Conservation (phyloP, 139 green algal species). For the Mychonastes homosphaera region DNA sequence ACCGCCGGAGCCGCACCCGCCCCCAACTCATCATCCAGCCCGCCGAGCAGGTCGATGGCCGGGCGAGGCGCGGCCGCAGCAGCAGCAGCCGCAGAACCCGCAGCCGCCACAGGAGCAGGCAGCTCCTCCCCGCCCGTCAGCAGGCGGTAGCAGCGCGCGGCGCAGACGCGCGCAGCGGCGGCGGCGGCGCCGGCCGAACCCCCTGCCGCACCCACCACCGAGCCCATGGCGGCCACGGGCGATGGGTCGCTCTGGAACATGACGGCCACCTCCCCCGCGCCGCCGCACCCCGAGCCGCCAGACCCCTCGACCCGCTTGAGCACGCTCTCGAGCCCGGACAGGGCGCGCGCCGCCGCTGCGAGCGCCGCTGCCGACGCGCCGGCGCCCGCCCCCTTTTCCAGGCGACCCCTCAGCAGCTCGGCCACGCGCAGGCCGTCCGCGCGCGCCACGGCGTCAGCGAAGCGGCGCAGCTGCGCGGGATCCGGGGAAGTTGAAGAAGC, state of each 20-base stretch:
- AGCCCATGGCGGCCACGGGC: constrained; percentile 21
- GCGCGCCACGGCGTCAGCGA: constrained; percentile 46
- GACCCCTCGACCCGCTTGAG: constrained; percentile 37
- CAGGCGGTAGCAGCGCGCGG: constrained; percentile 12
- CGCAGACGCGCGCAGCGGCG: neutral
- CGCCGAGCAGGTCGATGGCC: constrained; percentile 11
- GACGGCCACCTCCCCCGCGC: constrained; percentile 61
- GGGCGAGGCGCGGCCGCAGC: constrained; percentile 7
- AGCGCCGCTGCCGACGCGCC: neutral
- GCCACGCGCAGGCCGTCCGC: constrained; percentile 50
- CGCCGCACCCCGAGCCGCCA: constrained; percentile 28
- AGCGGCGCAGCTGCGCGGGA: constrained; percentile 45
- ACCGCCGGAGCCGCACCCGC: neutral
- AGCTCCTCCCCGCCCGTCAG: constrained; percentile 9
- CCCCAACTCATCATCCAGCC: neutral
- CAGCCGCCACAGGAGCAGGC: constrained; percentile 1
- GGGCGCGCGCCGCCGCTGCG: constrained; percentile 36
- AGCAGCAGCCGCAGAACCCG: neutral
- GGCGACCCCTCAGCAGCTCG: constrained; percentile 33
- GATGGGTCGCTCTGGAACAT: constrained; percentile 56
- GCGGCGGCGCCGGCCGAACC: constrained; percentile 11
- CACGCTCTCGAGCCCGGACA: constrained; percentile 61
- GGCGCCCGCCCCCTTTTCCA: constrained; percentile 7
- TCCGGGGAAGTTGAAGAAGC: constrained; percentile 17
- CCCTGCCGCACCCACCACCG: constrained; percentile 38